A percentile compares a stretch with the other conserved stretches of the same genome.
These are phyloP conservation scores for Ogataea kodamae DNA, from an alignment of 805 yeast genomes.

Conservation along the genomic window DNA sequence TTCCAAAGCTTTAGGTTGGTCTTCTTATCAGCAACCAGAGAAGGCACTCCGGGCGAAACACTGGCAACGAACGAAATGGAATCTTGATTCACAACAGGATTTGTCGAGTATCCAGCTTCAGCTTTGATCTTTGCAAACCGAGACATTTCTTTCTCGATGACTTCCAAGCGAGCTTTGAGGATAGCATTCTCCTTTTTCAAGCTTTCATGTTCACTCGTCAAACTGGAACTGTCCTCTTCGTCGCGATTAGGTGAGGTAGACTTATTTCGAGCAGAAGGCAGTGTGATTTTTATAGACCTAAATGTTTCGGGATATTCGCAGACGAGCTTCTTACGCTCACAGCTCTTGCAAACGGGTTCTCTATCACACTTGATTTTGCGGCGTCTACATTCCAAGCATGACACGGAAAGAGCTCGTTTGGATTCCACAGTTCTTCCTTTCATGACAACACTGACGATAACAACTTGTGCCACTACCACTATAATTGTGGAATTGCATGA, in stretches of 20 bases:
- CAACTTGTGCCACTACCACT: too few species aligned
- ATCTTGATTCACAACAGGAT: constrained; percentile 6
- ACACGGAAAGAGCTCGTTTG: constrained; percentile 25
- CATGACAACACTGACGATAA: too few species aligned
- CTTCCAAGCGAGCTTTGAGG: background rate
- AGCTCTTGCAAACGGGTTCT: constrained; percentile 40
- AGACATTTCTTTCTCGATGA: constrained; percentile 3
- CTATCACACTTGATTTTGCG: constrained; percentile 36
- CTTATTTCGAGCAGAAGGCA: too few species aligned
- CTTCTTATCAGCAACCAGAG: constrained; percentile 3
- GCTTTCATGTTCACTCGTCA: too few species aligned
- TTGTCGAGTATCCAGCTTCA: too few species aligned
- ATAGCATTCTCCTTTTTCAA: constrained; percentile 5
- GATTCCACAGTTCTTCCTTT: constrained; percentile 2
- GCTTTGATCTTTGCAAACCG: too few species aligned
- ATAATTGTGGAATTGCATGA: too few species aligned
- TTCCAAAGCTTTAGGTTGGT: constrained; percentile 7
- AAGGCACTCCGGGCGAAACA: constrained; percentile 15
- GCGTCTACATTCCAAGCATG: constrained; percentile 34
- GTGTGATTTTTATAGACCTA: constrained; percentile 36
- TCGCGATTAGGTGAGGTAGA: too few species aligned
- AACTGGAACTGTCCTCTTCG: too few species aligned
- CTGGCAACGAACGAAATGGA: constrained; percentile 6
- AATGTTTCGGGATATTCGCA: constrained; percentile 46
- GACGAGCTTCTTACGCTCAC: constrained; percentile 34